A percentile compares a stretch with the other conserved stretches of the same genome.
Conservation (phyloP, 2,329 filamentous ascomycete genomes). For the Sporothrix pallida region DNA sequence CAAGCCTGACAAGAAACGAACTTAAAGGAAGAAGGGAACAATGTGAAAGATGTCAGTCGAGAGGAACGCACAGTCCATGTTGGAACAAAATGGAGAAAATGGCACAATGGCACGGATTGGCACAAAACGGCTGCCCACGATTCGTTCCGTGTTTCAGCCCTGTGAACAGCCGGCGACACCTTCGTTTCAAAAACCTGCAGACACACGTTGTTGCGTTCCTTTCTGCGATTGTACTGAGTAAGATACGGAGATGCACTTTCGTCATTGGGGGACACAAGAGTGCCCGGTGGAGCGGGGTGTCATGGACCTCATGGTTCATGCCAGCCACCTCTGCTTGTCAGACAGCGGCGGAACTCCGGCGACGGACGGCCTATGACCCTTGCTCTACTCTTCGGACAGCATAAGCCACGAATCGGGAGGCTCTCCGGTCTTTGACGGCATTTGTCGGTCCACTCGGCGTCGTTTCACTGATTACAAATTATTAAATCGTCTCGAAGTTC, state of each 20-base stretch:
- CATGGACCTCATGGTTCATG: background rate
- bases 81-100: background rate
- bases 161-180: conserved; percentile 24
- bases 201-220: background rate
- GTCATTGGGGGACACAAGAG: background rate
- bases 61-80: conserved; percentile 1
- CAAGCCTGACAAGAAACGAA: background rate
- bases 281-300: background rate
- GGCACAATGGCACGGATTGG: background rate
- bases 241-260: background rate
- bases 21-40: background rate
- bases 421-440: background rate
- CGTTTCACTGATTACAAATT: background rate
- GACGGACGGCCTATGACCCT: background rate
- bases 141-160: conserved; percentile 27
- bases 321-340: background rate
- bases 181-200: conserved; percentile 17
- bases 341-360: no score
- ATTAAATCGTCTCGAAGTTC: no score
- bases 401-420: no score
- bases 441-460: background rate
- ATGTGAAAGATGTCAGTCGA: background rate
- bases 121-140: conserved; percentile 1
- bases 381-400: background rate
- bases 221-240: background rate